Percentiles rank a stretch among this genome's conserved stretches.
These are phyloP conservation scores for Phylloporus scabripes DNA, from an alignment of 768 basidiomycete species.

Conservation along the genomic window DNA sequence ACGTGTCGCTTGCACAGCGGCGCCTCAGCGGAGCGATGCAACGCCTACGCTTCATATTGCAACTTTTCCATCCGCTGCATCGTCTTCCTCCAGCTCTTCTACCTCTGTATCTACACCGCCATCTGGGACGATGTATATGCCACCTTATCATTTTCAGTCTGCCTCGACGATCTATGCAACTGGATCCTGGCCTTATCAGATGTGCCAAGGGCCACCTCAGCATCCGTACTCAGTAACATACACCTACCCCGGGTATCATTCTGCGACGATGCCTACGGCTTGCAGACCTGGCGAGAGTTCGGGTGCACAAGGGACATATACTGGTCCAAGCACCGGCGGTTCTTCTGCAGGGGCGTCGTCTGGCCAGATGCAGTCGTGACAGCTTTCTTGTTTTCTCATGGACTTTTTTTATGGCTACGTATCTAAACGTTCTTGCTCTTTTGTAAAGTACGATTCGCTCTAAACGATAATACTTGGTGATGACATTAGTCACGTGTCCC, in stretches of 20 bases:
- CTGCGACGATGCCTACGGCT: constrained; percentile 8
- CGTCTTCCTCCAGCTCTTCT: constrained; percentile 21
- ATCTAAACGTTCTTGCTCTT: constrained; percentile 2
- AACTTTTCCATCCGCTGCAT: constrained; percentile 18
- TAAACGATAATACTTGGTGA: background rate
- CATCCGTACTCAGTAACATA: constrained; percentile 20
- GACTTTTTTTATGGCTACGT: constrained; percentile 8
- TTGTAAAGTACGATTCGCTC: constrained; percentile 18
- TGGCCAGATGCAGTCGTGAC: constrained; percentile 13
- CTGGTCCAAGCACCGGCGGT: constrained; percentile 34
- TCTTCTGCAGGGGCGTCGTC: constrained; percentile 26
- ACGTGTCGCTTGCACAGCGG: constrained; percentile 11
- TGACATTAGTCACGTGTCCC: background rate
- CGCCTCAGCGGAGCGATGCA: constrained; percentile 11
- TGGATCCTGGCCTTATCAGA: constrained; percentile 33
- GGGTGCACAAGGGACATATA: constrained; percentile 24
- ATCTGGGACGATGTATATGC: constrained; percentile 17
- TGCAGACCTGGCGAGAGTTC: constrained; percentile 12
- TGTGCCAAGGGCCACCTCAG: constrained; percentile 16
- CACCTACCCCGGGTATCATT: constrained; percentile 21
- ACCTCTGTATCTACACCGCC: constrained; percentile 15
- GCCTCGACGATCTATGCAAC: constrained; percentile 16
- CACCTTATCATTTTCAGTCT: constrained; percentile 20
- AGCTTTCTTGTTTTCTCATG: background rate
- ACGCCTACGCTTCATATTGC: constrained; percentile 19